Evolutionary conservation across 2,329 filamentous ascomycete genomes (phyloP), one percentile per base, ranked within the genome.

Genomic region (Alternaria tenuissima): DNA sequence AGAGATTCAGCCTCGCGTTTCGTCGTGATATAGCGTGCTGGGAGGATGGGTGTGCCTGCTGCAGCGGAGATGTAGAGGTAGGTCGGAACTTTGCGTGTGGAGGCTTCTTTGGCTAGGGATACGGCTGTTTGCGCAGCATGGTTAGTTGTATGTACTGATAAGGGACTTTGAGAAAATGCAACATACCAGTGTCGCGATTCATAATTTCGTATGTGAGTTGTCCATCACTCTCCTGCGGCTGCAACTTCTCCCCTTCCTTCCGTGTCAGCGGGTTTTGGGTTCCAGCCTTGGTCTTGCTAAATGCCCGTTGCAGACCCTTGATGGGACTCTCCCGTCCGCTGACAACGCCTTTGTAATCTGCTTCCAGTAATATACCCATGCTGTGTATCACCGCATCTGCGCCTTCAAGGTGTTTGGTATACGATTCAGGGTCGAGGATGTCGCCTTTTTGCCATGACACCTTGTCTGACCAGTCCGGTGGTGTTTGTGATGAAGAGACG

Each of bases 121-220:
- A 98, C 88, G 48, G 94, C 94, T 81, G 59, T 44, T 39, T 5
- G 22, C 12, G 36, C 30, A 22, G 4, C 1, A 18, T 7, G 7
- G 39, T 59, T 20, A 51, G 52, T 34, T 14, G 2, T 22, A 3
- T 18, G 30, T 14, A 42, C 11, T 8, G 34, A 18, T 18, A 2
- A n/a, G 7, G 26, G n/a, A 16, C 18, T 8, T 32, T 20, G n/a
- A 8, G 1, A 5, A 22, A 16, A 32, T 22, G 16, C 49, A 75
- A 20, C 53, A 32, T 73, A 86, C 85, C 84, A 43, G 86, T 86
- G 81, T 98, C 94, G 58, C 95, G 87, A 81, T 99, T 99, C 93
- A 99, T 97, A 62, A 93, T 85, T 82, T 98, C 95, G 82, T 99
- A 99, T 18, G 94, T 97, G 71, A 97, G 84, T 80, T 95, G 91